phyloP scores from a whole-genome alignment of 2,329 filamentous ascomycete genomes.

The Diplodia mutila region DNA sequence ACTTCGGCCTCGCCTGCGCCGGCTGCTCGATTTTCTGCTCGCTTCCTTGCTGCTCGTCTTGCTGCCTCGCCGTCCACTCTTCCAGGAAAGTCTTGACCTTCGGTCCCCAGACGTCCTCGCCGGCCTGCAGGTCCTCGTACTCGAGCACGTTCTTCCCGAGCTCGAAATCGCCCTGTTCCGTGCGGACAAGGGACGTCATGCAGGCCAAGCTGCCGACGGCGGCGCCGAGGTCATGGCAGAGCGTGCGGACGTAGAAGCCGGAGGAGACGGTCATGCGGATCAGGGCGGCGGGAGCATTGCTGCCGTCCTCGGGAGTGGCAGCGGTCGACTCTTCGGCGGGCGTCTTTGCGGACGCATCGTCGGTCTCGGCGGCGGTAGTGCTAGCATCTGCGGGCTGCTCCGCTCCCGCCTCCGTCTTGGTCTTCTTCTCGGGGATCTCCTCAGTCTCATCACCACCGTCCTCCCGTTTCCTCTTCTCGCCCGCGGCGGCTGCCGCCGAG shows the following conservation, averaged over 20 bases:
- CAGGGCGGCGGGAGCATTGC: slow-evolving; percentile 68
- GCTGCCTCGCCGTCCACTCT: slow-evolving; percentile 52
- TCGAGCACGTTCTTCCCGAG: slow-evolving; percentile 76
- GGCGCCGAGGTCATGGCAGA: slow-evolving; percentile 87
- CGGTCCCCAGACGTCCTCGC: slow-evolving; percentile 81
- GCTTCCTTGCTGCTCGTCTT: slow-evolving; percentile 28
- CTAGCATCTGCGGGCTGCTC: slow-evolving; percentile 24
- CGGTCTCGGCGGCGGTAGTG: background rate
- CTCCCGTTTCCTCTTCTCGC: slow-evolving; percentile 38
- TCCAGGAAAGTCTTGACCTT: slow-evolving; percentile 66
- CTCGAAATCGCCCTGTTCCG: slow-evolving; percentile 78
- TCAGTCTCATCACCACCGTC: slow-evolving; percentile 26
- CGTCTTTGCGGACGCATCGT: background rate
- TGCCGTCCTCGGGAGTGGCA: background rate
- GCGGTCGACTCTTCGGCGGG: background rate
- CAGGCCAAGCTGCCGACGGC: slow-evolving; percentile 80
- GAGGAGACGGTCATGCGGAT: slow-evolving; percentile 92
- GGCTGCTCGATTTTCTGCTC: slow-evolving; percentile 27
- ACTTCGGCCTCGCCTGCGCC: slow-evolving; percentile 3
- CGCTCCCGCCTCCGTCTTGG: slow-evolving; percentile 45
- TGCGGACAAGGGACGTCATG: slow-evolving; percentile 83
- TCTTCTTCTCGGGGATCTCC: slow-evolving; percentile 7
- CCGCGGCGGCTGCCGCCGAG: slow-evolving; percentile 18
- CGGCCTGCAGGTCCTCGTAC: slow-evolving; percentile 74
- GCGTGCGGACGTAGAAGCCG: slow-evolving; percentile 93